phyloP scores from a whole-genome alignment of 805 yeast species.

The Nakazawaea pomicola region DNA sequence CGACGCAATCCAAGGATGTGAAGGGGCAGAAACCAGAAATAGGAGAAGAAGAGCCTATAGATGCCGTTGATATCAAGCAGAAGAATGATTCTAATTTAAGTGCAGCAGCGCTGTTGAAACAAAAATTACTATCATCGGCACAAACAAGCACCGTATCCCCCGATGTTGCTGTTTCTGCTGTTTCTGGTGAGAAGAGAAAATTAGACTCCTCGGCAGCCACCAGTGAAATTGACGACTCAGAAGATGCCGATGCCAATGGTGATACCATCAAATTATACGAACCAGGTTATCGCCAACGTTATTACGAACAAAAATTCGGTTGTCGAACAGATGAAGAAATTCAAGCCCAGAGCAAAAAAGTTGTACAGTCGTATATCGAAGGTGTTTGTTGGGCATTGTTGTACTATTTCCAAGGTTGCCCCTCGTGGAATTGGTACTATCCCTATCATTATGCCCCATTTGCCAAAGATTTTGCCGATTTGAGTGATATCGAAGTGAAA shows the following conservation, averaged over 20 bases:
- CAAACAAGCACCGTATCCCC: no score
- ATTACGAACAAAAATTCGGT: slow-evolving; percentile 72
- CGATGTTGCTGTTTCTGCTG: no score
- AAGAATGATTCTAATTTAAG: slow-evolving; percentile 36
- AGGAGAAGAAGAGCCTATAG: slow-evolving; percentile 17
- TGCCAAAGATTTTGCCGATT: slow-evolving; percentile 75
- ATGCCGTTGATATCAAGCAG: slow-evolving; percentile 15
- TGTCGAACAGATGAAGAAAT: slow-evolving; percentile 50
- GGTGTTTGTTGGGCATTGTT: slow-evolving; percentile 96
- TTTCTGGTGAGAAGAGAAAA: slow-evolving; percentile 19
- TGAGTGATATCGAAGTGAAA: slow-evolving; percentile 45
- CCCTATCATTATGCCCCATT: slow-evolving; percentile 98
- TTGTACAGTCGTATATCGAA: slow-evolving; percentile 75
- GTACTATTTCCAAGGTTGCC: slow-evolving; percentile 96
- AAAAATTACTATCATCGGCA: no score
- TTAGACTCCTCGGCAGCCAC: slow-evolving; percentile 19
- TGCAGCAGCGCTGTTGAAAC: slow-evolving; percentile 41
- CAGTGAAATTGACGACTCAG: slow-evolving; percentile 25
- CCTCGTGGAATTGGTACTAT: slow-evolving; percentile 97
- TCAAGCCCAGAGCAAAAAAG: slow-evolving; percentile 45
- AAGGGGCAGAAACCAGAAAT: slow-evolving; percentile 21
- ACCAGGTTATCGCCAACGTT: slow-evolving; percentile 81
- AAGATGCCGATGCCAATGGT: slow-evolving; percentile 38
- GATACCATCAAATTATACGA: slow-evolving; percentile 70
- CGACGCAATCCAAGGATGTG: slow-evolving; percentile 52